Evolutionary conservation across 2,329 filamentous ascomycete species (phyloP).

Genomic region (Fusarium fujikuroi): DNA sequence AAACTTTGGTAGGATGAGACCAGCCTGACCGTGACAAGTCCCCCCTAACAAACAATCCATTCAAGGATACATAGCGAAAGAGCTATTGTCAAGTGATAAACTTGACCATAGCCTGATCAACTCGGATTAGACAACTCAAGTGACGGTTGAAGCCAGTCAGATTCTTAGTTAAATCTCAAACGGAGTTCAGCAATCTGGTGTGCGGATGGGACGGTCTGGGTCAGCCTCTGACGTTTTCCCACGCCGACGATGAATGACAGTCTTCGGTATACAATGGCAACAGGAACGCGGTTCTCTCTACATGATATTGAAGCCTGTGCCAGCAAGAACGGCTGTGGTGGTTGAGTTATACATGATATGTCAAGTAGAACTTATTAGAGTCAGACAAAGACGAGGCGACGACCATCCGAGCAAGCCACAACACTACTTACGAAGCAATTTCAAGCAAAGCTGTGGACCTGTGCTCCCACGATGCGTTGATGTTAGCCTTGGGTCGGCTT

Average conservation of each 20-base stretch:
- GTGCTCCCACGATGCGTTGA: background rate
- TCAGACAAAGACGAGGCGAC: background rate
- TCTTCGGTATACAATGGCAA: background rate
- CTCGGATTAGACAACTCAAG: background rate
- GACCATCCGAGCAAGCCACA: background rate
- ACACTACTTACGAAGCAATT: background rate
- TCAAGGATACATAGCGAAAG: background rate
- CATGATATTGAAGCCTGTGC: background rate
- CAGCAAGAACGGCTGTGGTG: constrained; percentile 1
- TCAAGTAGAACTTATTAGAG: background rate
- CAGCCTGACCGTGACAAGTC: background rate
- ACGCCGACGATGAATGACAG: background rate
- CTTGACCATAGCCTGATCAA: background rate
- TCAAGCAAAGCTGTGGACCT: background rate
- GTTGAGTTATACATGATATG: constrained; percentile 3
- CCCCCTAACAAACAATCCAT: background rate
- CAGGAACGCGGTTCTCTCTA: background rate
- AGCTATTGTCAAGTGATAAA: background rate
- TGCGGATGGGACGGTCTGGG: background rate
- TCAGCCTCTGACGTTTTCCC: background rate
- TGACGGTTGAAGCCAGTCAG: background rate
- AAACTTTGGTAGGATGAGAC: background rate
- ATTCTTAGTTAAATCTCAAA: background rate
- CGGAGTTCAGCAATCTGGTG: background rate
- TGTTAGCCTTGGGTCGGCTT: background rate